Evolutionary conservation across 75 land plant species (phyloP).

Genomic region (Cupressus sempervirens): DNA sequence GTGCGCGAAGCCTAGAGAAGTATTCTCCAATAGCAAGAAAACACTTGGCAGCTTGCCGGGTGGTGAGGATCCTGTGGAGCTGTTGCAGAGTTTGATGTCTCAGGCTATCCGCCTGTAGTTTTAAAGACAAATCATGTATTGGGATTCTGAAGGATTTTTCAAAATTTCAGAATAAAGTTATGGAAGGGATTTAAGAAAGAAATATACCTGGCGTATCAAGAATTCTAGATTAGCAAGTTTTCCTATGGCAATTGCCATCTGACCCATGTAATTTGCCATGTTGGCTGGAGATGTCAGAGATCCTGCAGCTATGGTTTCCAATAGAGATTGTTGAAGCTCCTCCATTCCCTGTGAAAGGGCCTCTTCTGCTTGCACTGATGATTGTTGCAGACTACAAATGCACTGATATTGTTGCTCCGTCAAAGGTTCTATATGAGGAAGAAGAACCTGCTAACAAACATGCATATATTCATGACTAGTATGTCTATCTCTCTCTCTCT

Average conservation of each 20-base stretch:
- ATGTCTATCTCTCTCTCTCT: too few species aligned
- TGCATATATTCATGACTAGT: not conserved
- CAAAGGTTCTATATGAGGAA: slow-evolving; percentile 61
- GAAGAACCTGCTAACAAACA: slow-evolving; percentile 32
- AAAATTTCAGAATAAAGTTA: not conserved
- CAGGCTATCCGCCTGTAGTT: slow-evolving; percentile 65
- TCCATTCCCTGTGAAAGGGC: slow-evolving; percentile 76
- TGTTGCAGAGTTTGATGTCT: slow-evolving; percentile 84
- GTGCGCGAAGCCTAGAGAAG: slow-evolving; percentile 55
- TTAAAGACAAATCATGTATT: not conserved
- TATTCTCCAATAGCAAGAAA: slow-evolving; percentile 80
- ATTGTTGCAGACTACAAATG: slow-evolving; percentile 61
- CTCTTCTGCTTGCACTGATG: slow-evolving; percentile 72
- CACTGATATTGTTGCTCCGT: slow-evolving; percentile 72
- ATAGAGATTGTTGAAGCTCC: slow-evolving; percentile 59
- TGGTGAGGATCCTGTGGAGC: slow-evolving; percentile 52
- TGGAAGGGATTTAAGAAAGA: not conserved
- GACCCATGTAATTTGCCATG: slow-evolving; percentile 36
- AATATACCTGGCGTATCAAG: slow-evolving; percentile 38
- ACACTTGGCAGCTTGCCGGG: slow-evolving; percentile 67
- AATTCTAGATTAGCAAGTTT: slow-evolving; percentile 37
- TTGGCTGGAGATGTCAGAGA: slow-evolving; percentile 28
- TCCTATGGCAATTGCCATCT: slow-evolving; percentile 42
- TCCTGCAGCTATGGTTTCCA: slow-evolving; percentile 54
- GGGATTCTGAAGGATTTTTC: not conserved